Base-by-base conservation (phyloP, 2,329 filamentous ascomycete genomes). In the Aschersonia sp. region DNA sequence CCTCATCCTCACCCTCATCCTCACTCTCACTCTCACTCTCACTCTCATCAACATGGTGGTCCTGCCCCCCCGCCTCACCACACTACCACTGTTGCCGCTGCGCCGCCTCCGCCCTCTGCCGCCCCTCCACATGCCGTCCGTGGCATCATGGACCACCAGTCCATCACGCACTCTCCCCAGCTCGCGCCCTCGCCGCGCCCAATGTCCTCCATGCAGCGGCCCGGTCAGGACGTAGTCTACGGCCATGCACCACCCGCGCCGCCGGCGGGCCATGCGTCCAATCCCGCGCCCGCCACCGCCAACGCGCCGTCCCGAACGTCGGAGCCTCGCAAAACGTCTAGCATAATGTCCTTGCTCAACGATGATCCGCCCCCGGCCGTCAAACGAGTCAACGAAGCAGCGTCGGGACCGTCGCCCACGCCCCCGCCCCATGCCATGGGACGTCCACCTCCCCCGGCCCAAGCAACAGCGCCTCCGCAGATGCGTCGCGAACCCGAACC, bases 341-440 rank as follows among this genome's bases (percentile, higher is more conserved):
- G 67, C 52, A 70, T 83, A 51, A 79, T 81, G 71, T 76, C 76
- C 0, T 60, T 83, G 50, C 66, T 83, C 4, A 80, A 80, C 53
- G 76, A 81, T 51, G 78, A 81, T 47, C 69, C 72, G 6, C 65
- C 64, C 4, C 63, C 69, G 5, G 64, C 70, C 6, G 69, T 69
- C n/a, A 77, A 77, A 59, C 67, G 74, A 32, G 63, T 77, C 32
- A 62, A 51, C 41, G 74, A 77, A 47, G 65, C 77, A 8, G 64
- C 67, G 9, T 52, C 62, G 41, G 58, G 65, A n/a, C 70, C 70
- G 29, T 71, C 73, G 8, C 56, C 64, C 9, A 76, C 74, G 3
- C 73, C 74, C 31, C 74, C 72, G 3, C 72, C 72, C 5, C 70
- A 69, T 50, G 49, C 55, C 22, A 66, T 73, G 53, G 64, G 65